A percentile compares a stretch with the other conserved stretches of the same genome.
Conservation (phyloP, 768 basidiomycete genomes). For the Boletus vinaceobasis region DNA sequence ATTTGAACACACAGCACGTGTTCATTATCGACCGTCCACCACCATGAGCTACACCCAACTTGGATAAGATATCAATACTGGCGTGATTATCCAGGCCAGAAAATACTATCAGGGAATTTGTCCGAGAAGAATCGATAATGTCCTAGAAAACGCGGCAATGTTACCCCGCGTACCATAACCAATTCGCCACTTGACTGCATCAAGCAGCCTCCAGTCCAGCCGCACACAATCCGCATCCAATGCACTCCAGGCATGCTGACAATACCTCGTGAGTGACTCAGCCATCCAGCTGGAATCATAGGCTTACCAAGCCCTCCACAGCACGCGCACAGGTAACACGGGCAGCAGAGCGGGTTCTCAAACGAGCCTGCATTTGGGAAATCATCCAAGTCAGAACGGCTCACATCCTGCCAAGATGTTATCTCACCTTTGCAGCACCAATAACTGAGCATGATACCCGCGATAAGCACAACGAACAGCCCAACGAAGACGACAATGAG, state of each 20-base stretch:
- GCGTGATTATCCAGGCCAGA: too few relatives aligned
- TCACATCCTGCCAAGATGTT: not conserved
- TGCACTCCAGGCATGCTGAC: constrained; percentile 63
- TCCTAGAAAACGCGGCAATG: not conserved
- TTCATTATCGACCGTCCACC: not conserved
- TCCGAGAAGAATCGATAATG: not conserved
- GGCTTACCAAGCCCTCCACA: constrained; percentile 63
- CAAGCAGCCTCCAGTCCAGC: constrained; percentile 37
- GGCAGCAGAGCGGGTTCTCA: constrained; percentile 63
- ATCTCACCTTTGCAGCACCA: constrained; percentile 61
- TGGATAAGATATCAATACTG: not conserved
- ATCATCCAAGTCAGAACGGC: not conserved
- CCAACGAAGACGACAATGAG: constrained; percentile 67
- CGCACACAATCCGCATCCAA: constrained; percentile 65
- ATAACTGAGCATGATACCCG: constrained; percentile 55
- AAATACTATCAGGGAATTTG: not conserved
- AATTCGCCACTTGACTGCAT: not conserved
- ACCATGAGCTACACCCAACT: not conserved
- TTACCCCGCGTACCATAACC: not conserved
- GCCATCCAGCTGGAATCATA: not conserved
- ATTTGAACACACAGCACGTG: not conserved
- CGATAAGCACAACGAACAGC: constrained; percentile 49
- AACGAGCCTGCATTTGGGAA: constrained; percentile 41
- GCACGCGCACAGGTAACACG: constrained; percentile 70
- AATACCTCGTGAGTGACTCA: constrained; percentile 1